These are phyloP conservation scores for Friedmanniomyces simplex DNA, from an alignment of 495 filamentous ascomycete genomes.

Conservation along the genomic window DNA sequence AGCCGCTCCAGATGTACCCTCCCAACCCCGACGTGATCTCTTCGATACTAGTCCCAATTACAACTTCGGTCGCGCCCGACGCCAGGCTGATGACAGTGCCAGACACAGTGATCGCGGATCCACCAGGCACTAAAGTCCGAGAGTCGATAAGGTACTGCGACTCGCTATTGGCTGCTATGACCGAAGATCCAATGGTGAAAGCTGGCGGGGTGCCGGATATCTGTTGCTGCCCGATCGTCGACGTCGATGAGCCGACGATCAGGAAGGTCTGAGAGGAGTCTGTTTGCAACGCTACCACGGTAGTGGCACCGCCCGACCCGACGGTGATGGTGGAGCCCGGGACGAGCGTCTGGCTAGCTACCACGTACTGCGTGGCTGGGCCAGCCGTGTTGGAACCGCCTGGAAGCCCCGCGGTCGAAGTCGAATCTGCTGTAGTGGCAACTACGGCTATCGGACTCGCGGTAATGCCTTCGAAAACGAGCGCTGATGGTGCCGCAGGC, in stretches of 20 bases:
- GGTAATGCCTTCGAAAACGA: neutral
- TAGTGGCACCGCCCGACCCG: neutral
- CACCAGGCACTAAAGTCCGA: constrained; percentile 2
- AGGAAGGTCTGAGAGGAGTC: neutral
- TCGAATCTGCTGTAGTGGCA: neutral
- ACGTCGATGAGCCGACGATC: neutral
- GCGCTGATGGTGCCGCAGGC: neutral
- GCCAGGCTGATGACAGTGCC: neutral
- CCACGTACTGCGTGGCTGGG: neutral
- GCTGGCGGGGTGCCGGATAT: neutral
- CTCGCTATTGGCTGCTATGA: neutral
- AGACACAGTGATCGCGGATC: neutral
- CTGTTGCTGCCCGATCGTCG: neutral
- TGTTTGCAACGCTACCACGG: neutral
- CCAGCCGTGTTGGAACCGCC: neutral
- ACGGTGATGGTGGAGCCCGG: constrained; percentile 4
- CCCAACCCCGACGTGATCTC: neutral
- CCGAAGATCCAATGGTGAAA: neutral
- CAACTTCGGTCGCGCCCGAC: neutral
- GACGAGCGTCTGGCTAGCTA: neutral
- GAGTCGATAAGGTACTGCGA: neutral
- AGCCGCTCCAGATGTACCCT: neutral
- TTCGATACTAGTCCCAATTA: neutral
- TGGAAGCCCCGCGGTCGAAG: neutral
- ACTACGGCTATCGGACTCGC: neutral